Evolutionary conservation across 805 yeast species (phyloP).

Genomic region (Scheffersomyces spartinae): DNA sequence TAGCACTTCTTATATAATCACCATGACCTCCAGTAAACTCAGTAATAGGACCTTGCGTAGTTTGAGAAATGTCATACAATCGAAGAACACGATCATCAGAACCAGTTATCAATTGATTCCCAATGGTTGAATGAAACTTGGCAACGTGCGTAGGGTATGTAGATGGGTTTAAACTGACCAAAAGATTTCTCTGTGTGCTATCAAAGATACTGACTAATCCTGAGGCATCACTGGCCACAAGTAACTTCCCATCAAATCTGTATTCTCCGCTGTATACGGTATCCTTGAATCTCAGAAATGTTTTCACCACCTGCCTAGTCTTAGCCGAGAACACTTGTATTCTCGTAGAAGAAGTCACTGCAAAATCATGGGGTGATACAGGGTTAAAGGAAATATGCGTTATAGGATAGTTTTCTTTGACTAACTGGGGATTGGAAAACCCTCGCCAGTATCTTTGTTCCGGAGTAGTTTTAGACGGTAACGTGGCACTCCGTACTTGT

Average conservation of each 20-base stretch:
- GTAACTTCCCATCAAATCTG: conserved; percentile 79
- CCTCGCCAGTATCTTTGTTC: conserved; percentile 94
- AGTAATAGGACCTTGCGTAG: conserved; percentile 53
- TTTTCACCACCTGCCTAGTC: conserved; percentile 82
- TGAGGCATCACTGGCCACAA: conserved; percentile 92
- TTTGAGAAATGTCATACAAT: conserved; percentile 77
- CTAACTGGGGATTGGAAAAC: conserved; percentile 71
- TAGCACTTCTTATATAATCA: conserved; percentile 80
- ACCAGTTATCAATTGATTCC: conserved; percentile 72
- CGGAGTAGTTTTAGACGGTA: conserved; percentile 79
- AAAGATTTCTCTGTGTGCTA: conserved; percentile 59
- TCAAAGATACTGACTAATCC: conserved; percentile 90
- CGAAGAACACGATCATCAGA: conserved; percentile 85
- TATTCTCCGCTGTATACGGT: conserved; percentile 87
- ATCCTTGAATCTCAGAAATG: conserved; percentile 81
- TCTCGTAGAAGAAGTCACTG: conserved; percentile 83
- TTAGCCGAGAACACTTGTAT: conserved; percentile 90
- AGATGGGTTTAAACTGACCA: conserved; percentile 75
- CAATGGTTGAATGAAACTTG: conserved; percentile 71
- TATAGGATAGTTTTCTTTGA: conserved; percentile 88
- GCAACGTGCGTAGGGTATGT: conserved; percentile 88
- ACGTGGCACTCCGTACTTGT: conserved; percentile 57
- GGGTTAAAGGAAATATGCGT: conserved; percentile 85
- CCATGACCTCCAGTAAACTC: conserved; percentile 59
- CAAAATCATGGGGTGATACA: conserved; percentile 77